A percentile compares a stretch with the other conserved stretches of the same genome.
Evolutionary conservation across 352 stramenopile genomes (phyloP).

Genomic region (Phytophthora quininea): DNA sequence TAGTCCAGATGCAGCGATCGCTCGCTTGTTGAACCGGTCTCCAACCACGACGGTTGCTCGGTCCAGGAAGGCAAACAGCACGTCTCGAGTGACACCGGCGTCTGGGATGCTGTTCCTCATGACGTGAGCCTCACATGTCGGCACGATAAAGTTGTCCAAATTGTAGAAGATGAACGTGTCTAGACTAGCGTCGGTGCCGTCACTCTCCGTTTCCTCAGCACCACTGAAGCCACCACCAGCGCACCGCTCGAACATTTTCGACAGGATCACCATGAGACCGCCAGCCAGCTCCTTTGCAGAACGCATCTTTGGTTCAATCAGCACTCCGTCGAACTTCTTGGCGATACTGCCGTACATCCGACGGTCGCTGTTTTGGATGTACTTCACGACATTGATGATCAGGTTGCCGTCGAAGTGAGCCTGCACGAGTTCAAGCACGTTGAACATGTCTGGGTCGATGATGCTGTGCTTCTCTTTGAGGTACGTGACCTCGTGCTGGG

Average conservation of each 20-base stretch:
- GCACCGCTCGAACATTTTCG: slow-evolving; percentile 54
- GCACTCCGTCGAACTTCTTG: slow-evolving; percentile 64
- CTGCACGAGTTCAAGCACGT: slow-evolving; percentile 50
- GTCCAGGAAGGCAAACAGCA: slow-evolving; percentile 66
- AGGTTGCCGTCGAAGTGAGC: slow-evolving; percentile 59
- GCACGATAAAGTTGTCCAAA: slow-evolving; percentile 36
- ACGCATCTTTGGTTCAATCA: slow-evolving; percentile 56
- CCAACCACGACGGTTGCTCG: slow-evolving; percentile 63
- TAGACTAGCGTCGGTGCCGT: slow-evolving; percentile 23
- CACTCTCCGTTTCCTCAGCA: slow-evolving; percentile 5
- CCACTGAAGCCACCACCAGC: slow-evolving; percentile 22
- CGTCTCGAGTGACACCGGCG: slow-evolving; percentile 48
- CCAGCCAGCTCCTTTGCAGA: slow-evolving; percentile 36
- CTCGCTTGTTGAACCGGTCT: slow-evolving; percentile 61
- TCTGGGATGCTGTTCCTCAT: slow-evolving; percentile 29
- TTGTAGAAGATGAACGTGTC: slow-evolving; percentile 66
- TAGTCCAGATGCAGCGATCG: slow-evolving; percentile 49
- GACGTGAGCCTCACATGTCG: slow-evolving; percentile 41
- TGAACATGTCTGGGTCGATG: slow-evolving; percentile 59
- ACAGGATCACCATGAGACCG: slow-evolving; percentile 61
- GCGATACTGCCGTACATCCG: slow-evolving; percentile 59
- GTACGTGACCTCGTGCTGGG: slow-evolving; percentile 44
- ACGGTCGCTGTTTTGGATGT: slow-evolving; percentile 57
- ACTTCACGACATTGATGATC: slow-evolving; percentile 72
- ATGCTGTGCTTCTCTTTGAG: slow-evolving; percentile 57